Evolutionary conservation across 2,329 filamentous ascomycete species (phyloP), one percentile per base, ranked within the genome.

Genomic region (Rhinocladiella similis): DNA sequence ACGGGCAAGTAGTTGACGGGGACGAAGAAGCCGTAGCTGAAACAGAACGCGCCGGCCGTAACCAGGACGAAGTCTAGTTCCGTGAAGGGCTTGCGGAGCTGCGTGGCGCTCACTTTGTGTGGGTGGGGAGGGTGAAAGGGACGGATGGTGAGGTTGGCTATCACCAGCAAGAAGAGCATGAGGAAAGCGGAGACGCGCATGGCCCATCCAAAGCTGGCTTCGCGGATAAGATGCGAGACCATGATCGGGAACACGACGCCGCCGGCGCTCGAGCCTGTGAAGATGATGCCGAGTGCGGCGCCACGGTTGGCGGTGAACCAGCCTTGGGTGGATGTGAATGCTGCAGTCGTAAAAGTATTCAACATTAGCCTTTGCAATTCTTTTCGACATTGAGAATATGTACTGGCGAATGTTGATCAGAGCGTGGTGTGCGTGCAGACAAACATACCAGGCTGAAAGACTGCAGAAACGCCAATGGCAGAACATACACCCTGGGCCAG

Each of bases 211-310:
- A 83, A 81, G 27, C 82, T 80, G 53, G 84, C 72, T 45, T 74
- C 22, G 0, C 73, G 73, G 39, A 86, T 79, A 10, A 86, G 68
- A 27, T 77, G 76, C 1, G 76, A 70, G 6, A 85, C 76, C 78
- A 86, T 83, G 63, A 86, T 84, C 0, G 84, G 84, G 45, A 85
- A 78, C 38, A 85, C 78, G n/a, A 87, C 79, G 2, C 82, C 82
- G 1, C 82, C 82, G 5, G 83, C 59, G 5, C 78, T 80, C 0
- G 79, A 81, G 4, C 82, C 82, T 2, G 78, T 75, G 2, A 79
- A 76, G 63, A 77, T 73, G 61, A 84, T 72, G 13, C 81, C 82
- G 13, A 81, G 75, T 6, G 81, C 82, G n/a, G 77, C 69, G 25
- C 77, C 81, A n/a, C 82, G 76, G 9, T 73, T 75, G 35, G 72